Conservation (phyloP, 169 alveolate species). For the Cryptosporidium canis region DNA sequence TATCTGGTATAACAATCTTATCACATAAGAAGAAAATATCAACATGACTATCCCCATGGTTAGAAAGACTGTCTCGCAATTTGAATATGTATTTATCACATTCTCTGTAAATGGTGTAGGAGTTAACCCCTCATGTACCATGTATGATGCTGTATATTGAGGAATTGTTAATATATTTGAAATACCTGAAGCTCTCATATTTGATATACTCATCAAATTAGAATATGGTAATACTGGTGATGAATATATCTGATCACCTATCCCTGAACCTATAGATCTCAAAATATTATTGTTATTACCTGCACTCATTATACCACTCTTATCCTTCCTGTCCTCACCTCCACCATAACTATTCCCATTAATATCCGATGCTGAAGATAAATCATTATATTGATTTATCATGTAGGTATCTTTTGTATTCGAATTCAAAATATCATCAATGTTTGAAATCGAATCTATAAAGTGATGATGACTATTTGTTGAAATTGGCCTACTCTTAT, state of each 20-base stretch:
- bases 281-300: background rate
- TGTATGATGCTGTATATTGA: background rate
- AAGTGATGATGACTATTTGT: background rate
- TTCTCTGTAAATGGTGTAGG: background rate
- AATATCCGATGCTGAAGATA: background rate
- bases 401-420: background rate
- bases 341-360: background rate
- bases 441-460: background rate
- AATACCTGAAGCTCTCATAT: background rate
- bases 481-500: background rate
- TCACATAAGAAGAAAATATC: constrained; percentile 19
- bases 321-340: background rate
- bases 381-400: background rate
- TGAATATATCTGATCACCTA: background rate
- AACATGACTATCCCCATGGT: constrained; percentile 23
- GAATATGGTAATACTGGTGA: background rate
- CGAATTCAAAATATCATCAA: background rate
- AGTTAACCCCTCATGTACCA: background rate
- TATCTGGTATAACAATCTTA: constrained; percentile 35
- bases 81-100: constrained; percentile 15
- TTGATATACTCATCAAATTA: background rate
- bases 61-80: constrained; percentile 41
- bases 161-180: background rate
- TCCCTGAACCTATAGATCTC: background rate
- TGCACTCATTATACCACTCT: background rate